A percentile compares a stretch with the other conserved stretches of the same genome.
Conservation (phyloP, 2,329 filamentous ascomycete species). For the Sclerotinia spermophila region DNA sequence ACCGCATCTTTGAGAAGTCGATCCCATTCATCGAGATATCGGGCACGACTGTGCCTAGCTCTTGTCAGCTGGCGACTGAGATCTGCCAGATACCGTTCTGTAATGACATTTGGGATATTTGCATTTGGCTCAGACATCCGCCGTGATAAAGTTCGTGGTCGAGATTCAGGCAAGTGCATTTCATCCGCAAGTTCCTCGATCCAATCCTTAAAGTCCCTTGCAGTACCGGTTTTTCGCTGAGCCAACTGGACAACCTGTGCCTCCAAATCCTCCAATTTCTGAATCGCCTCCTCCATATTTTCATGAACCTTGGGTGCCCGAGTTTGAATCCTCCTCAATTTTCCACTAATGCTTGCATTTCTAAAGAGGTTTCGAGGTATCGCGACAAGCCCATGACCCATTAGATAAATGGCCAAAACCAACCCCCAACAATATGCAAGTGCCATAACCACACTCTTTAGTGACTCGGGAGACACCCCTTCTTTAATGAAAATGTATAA, state of each 20-base stretch:
- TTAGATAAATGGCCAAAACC: constrained; percentile 88
- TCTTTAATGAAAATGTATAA: constrained; percentile 81
- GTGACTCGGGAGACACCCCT: constrained; percentile 64
- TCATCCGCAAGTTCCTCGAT: constrained; percentile 89
- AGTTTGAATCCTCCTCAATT: constrained; percentile 70
- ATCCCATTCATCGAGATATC: constrained; percentile 86
- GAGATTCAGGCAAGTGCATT: constrained; percentile 63
- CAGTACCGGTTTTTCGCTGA: constrained; percentile 74
- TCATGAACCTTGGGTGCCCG: constrained; percentile 82
- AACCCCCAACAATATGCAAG: constrained; percentile 93
- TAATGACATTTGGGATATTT: constrained; percentile 75
- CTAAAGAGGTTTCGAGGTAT: constrained; percentile 79
- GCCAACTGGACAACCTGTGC: constrained; percentile 74
- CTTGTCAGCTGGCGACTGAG: constrained; percentile 77
- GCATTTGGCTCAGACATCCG: constrained; percentile 44
- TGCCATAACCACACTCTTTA: constrained; percentile 88
- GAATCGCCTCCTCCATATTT: constrained; percentile 78
- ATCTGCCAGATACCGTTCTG: constrained; percentile 88
- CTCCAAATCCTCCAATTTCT: constrained; percentile 77
- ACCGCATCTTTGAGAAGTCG: constrained; percentile 69
- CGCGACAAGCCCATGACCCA: constrained; percentile 94
- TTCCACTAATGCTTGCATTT: constrained; percentile 71
- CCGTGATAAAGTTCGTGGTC: constrained; percentile 43
- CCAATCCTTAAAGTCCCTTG: constrained; percentile 80
- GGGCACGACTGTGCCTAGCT: constrained; percentile 75